A percentile compares a stretch with the other conserved stretches of the same genome.
Evolutionary conservation across 805 yeast species (phyloP).

Genomic region (Yarrowia porcina): DNA sequence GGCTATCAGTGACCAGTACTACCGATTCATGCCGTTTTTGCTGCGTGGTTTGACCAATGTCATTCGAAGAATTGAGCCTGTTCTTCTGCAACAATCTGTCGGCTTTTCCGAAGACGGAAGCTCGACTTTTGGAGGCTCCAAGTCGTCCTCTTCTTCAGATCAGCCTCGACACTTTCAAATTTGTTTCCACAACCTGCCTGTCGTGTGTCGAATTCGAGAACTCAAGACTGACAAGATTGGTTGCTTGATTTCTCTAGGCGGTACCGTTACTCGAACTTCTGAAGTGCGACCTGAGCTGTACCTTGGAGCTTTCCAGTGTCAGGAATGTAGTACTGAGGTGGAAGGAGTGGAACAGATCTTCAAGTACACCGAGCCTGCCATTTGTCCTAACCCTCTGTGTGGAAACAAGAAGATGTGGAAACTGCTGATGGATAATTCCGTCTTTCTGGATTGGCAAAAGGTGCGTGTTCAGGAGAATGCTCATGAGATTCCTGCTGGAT

Average conservation of each 20-base stretch:
- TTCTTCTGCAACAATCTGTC: constrained; percentile 44
- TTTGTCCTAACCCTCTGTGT: constrained; percentile 85
- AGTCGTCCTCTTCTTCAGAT: constrained; percentile 34
- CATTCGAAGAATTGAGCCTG: constrained; percentile 72
- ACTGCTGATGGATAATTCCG: constrained; percentile 74
- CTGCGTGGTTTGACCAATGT: constrained; percentile 69
- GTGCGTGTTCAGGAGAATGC: constrained; percentile 94
- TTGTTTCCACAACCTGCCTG: constrained; percentile 81
- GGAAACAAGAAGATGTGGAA: constrained; percentile 85
- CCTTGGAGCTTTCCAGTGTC: constrained; percentile 85
- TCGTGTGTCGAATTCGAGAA: constrained; percentile 81
- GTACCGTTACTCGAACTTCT: constrained; percentile 93
- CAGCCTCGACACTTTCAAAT: constrained; percentile 81
- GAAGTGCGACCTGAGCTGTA: constrained; percentile 94
- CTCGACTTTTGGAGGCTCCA: constrained; percentile 34
- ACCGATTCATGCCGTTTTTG: constrained; percentile 85
- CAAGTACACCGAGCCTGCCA: constrained; percentile 90
- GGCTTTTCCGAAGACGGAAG: constrained; percentile 39
- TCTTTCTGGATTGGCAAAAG: constrained; percentile 94
- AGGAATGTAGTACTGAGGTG: constrained; percentile 75
- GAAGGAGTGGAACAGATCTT: constrained; percentile 91
- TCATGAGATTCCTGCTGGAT: constrained; percentile 95
- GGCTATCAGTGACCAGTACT: constrained; percentile 88
- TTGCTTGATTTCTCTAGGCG: constrained; percentile 74
- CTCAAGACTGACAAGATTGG: constrained; percentile 88